These are phyloP conservation scores for Ascocoryne sarcoides DNA, from an alignment of 2,329 filamentous ascomycete species.

Conservation along the genomic window DNA sequence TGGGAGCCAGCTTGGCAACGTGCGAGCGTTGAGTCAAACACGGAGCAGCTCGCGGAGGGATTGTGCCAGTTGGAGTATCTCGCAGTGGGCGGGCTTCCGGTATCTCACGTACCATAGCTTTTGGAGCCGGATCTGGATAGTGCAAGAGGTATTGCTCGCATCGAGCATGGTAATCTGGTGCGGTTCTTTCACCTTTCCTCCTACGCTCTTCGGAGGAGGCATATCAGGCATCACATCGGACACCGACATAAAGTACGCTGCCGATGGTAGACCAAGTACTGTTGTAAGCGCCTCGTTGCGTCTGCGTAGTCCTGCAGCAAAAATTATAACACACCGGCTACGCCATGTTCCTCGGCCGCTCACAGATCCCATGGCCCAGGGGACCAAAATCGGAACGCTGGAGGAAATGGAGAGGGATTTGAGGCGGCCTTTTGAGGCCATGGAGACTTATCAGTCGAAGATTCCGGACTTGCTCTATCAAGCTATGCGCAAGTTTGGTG, in stretches of 20 bases:
- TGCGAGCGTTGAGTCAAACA: too few species aligned
- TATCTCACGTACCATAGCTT: not conserved
- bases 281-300: too few species aligned
- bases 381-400: not conserved
- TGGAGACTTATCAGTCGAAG: too few species aligned
- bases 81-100: too few species aligned
- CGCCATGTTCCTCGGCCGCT: not conserved
- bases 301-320: too few species aligned
- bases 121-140: not conserved
- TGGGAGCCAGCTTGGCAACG: not conserved
- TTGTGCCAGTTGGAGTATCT: too few species aligned
- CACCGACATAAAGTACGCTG: too few species aligned
- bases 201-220: slow-evolving; percentile 2
- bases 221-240: not conserved
- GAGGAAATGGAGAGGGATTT: too few species aligned
- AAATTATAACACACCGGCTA: slow-evolving; percentile 1
- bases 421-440: too few species aligned
- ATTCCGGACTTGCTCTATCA: not conserved
- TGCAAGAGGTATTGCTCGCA: not conserved
- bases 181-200: slow-evolving; percentile 1
- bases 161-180: not conserved
- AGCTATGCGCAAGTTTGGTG: slow-evolving; percentile 4
- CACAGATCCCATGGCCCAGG: slow-evolving; percentile 1
- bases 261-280: too few species aligned
- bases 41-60: too few species aligned